These are phyloP conservation scores for Lippia alba DNA, from an alignment of 305 asterid genomes.

Conservation along the genomic window DNA sequence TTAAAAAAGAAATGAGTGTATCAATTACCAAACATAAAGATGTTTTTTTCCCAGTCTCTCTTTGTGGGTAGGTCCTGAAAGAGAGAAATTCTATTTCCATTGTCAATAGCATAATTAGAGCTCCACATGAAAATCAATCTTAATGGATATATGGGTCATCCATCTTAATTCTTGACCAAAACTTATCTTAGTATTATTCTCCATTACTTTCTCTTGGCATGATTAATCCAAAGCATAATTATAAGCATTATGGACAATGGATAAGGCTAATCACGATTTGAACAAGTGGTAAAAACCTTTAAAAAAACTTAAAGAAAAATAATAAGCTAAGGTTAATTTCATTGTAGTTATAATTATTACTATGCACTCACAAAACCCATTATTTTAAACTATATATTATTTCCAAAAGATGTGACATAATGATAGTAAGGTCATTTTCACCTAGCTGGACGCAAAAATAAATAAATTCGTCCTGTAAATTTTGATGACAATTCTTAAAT, in stretches of 20 bases:
- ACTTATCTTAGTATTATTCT: slow-evolving; percentile 24
- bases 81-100: slow-evolving; percentile 29
- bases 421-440: too few relatives aligned
- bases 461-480: too few relatives aligned
- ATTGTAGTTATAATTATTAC: not conserved
- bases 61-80: slow-evolving; percentile 36
- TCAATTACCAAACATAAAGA: slow-evolving; percentile 25
- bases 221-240: slow-evolving; percentile 35
- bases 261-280: slow-evolving; percentile 36
- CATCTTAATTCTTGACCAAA: slow-evolving; percentile 5
- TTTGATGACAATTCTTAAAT: too few relatives aligned
- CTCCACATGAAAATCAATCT: slow-evolving; percentile 34
- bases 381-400: too few relatives aligned
- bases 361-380: not conserved
- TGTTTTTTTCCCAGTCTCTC: slow-evolving; percentile 4
- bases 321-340: not conserved
- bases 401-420: not conserved
- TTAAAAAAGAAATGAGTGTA: not conserved
- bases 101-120: slow-evolving; percentile 41
- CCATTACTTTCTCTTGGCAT: slow-evolving; percentile 36
- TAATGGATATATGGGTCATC: slow-evolving; percentile 35
- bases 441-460: too few relatives aligned
- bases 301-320: too few relatives aligned
- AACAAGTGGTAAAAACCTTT: not conserved
- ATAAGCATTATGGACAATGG: slow-evolving; percentile 34